Conservation (phyloP, 108 stramenopile species). For the Cyclotella choctawhatcheeana region DNA sequence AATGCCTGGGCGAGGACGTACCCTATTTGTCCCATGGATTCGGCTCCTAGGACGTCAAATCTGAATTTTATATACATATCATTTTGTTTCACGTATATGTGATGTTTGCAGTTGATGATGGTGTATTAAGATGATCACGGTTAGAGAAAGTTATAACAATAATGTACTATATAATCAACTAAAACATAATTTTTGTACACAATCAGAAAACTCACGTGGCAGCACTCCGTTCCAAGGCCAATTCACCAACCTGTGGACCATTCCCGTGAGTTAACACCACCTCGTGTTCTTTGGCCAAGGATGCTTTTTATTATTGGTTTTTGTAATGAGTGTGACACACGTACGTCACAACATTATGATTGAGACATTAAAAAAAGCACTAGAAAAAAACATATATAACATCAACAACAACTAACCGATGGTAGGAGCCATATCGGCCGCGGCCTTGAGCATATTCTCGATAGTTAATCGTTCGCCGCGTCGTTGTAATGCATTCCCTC, state of each 20-base stretch:
- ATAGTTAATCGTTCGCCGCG: constrained; percentile 86
- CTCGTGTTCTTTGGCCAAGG: constrained; percentile 64
- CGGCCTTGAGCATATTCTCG: constrained; percentile 88
- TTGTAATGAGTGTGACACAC: too few relatives aligned
- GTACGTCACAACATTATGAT: too few relatives aligned
- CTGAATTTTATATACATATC: background rate
- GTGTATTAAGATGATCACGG: too few relatives aligned
- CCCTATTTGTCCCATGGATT: constrained; percentile 86
- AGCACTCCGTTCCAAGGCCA: constrained; percentile 77
- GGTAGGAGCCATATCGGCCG: constrained; percentile 81
- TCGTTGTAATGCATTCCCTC: constrained; percentile 87
- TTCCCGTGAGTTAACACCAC: constrained; percentile 80
- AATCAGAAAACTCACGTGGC: constrained; percentile 54
- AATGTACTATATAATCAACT: too few relatives aligned
- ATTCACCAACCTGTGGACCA: constrained; percentile 86
- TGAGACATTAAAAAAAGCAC: too few relatives aligned
- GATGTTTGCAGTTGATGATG: too few relatives aligned
- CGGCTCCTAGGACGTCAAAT: constrained; percentile 75
- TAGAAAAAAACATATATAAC: too few relatives aligned
- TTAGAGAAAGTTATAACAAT: too few relatives aligned
- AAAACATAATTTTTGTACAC: background rate
- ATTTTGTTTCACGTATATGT: too few relatives aligned
- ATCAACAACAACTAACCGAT: too few relatives aligned
- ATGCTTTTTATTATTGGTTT: too few relatives aligned
- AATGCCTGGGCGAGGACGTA: constrained; percentile 82